Evolutionary conservation across 2,329 filamentous ascomycete genomes (phyloP).

Genomic region (Aspergillus vadensis): DNA sequence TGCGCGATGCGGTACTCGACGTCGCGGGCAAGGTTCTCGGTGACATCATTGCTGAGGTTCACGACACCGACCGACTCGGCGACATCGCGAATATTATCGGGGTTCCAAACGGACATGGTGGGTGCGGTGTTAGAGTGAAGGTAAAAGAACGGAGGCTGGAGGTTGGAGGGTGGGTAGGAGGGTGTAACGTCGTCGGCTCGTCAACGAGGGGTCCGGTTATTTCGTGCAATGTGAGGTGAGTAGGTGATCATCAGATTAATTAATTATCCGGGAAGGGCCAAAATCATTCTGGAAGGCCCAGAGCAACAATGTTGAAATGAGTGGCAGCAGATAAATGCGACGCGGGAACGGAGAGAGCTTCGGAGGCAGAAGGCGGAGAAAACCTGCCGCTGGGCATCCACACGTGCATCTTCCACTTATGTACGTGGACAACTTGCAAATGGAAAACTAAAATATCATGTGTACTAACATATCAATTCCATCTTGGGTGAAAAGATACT

Average conservation of each 20-base stretch:
- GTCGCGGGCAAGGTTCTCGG: constrained; percentile 85
- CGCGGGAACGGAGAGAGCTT: constrained; percentile 5
- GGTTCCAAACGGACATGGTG: constrained; percentile 79
- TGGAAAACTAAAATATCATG: neutral
- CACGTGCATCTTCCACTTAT: neutral
- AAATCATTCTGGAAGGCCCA: constrained; percentile 1
- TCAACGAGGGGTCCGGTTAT: neutral
- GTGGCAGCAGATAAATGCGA: neutral
- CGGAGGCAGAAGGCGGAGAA: constrained; percentile 4
- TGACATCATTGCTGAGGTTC: constrained; percentile 78
- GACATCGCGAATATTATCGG: constrained; percentile 92
- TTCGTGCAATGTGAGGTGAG: neutral
- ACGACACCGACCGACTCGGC: constrained; percentile 92
- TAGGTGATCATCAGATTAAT: neutral
- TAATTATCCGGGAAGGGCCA: neutral
- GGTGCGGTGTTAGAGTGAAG: neutral
- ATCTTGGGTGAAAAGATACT: too few species aligned
- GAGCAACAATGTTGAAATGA: neutral
- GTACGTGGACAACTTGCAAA: neutral
- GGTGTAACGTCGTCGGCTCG: constrained; percentile 2
- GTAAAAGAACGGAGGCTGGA: constrained; percentile 10
- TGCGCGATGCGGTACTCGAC: constrained; percentile 94
- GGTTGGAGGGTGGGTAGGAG: neutral
- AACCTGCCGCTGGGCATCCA: neutral
- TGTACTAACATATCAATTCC: too few species aligned